Evolutionary conservation across 305 asterid genomes (phyloP), one percentile per base, ranked within the genome.

Genomic region (Solanum hybrid): DNA sequence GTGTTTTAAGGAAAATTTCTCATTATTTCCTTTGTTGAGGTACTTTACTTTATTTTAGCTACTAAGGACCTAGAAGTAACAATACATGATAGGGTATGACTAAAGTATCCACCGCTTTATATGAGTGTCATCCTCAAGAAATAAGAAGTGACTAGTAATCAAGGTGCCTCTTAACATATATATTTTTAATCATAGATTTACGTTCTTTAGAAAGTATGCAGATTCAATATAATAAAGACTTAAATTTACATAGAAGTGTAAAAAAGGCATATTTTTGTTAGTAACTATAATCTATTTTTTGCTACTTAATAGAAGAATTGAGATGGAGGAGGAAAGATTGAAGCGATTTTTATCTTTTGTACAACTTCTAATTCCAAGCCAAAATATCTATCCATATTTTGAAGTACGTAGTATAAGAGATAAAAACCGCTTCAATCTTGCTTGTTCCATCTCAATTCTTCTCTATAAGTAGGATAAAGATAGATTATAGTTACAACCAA

Each of bases 321-420:
- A 76, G 73, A 86, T 94, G 91, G 98, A 97, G 94, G 93, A 90
- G 95, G 93, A 90, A 90, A 93, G 95, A 90, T 86, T 93, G 2
- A 91, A 92, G 93, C 81, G 85, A 91, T 91, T 95, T 65, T 92
- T 92, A 34, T 81, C 84, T 75, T 80, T 57, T 79, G 88, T 39
- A 11, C 87, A 88, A 87, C 89, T 92, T 88, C 61, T 45, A 45
- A 45, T 41, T 41, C 57, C 57, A 41, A 41, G 57, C 6, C 6
- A 41, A 41, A 1, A 12, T 45, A 13, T 45, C 61, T 45, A 45
- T 45, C 17, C 57, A 41, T 45, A 45, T 45, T 45, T 13, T 45
- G 61, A 45, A 45, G 61, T 41, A 39, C 15, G 2, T 41, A 45
- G 20, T 45, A 45, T 13, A 13, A 0, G 61, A 45, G 61, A 13